phyloP scores from a whole-genome alignment of 345 rosid species.

The Toxicodendron radicans region DNA sequence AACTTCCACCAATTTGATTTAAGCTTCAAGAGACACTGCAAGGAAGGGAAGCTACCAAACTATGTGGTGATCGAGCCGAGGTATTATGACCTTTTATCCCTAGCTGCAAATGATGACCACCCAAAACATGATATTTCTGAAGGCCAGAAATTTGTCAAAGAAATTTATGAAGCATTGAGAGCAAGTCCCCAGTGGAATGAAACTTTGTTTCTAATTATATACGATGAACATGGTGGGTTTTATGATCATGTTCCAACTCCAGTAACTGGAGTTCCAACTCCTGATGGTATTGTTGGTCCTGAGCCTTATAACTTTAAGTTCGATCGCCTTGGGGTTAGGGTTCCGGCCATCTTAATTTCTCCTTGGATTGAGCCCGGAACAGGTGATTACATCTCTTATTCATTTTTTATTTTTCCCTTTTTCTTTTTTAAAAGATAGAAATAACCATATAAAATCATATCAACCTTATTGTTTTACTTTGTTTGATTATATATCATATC shows the following conservation, averaged over 20 bases:
- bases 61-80: slow-evolving; percentile 81
- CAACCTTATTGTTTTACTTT: too few relatives aligned
- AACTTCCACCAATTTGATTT: slow-evolving; percentile 66
- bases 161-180: slow-evolving; percentile 78
- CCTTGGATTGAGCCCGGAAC: slow-evolving; percentile 88
- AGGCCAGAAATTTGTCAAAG: slow-evolving; percentile 76
- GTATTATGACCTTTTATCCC: slow-evolving; percentile 51
- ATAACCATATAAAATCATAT: too few relatives aligned
- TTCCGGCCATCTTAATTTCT: slow-evolving; percentile 73
- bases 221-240: slow-evolving; percentile 94
- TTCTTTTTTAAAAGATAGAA: too few relatives aligned
- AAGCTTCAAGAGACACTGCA: slow-evolving; percentile 68
- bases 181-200: slow-evolving; percentile 91
- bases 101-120: slow-evolving; percentile 79
- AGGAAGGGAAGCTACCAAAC: slow-evolving; percentile 81
- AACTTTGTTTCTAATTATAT: slow-evolving; percentile 52
- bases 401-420: too few relatives aligned
- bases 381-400: slow-evolving; percentile 51
- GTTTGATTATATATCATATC: not conserved
- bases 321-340: slow-evolving; percentile 77
- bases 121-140: slow-evolving; percentile 77
- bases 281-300: slow-evolving; percentile 66
- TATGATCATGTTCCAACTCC: slow-evolving; percentile 93
- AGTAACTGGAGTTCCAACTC: slow-evolving; percentile 68
- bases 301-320: slow-evolving; percentile 67